Evolutionary conservation across 192 early-diverging fungal genomes (phyloP), one percentile per base, ranked within the genome.

Genomic region (Entomortierella lignicola): DNA sequence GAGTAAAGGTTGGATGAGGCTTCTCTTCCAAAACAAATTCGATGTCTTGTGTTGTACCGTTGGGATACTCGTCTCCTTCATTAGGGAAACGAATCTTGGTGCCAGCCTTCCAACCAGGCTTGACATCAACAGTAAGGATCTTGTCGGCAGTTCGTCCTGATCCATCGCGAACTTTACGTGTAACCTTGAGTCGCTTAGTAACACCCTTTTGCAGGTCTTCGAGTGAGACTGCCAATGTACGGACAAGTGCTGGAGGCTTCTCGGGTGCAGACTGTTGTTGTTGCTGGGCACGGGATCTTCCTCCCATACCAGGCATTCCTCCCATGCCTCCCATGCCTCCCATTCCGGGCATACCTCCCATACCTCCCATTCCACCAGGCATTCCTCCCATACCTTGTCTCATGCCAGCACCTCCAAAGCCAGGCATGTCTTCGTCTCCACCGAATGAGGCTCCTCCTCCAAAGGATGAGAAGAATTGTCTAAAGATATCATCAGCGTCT

Each of bases 81-180:
- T 87, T 89, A 8, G 91, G 85, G 83, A 95, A 99, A 27, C 91
- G 91, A 79, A 99, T 91, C 83, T 98, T 99, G 64, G 98, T 97
- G 20, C 98, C 98, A 17, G 95, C 94, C 84, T 99, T 98, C 96
- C 97, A 96, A 3, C 98, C 98, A 13, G 96, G 91, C 77, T 94
- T 96, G 83, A 99, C 82, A 59, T 93, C 82, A 52, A 99, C 85
- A 55, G 86, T 86, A 11, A 99, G 84, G 17, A 97, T 85, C 84
- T 98, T 97, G 64, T 97, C 96, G 0, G 86, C 60, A 0, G 87
- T 58, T 18, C 65, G 63, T 27, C 90, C 88, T 12, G 87, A 84
- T 11, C 63, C 59, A 54, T 74, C 82, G 30, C 81, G 34, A 21
- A 83, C 41, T 54, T 89, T 90, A 48, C 94, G 89, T 18, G 90